A percentile compares a stretch with the other conserved stretches of the same genome.
Conservation (phyloP, 495 filamentous ascomycete species). For the Chaetomidium leptoderma region DNA sequence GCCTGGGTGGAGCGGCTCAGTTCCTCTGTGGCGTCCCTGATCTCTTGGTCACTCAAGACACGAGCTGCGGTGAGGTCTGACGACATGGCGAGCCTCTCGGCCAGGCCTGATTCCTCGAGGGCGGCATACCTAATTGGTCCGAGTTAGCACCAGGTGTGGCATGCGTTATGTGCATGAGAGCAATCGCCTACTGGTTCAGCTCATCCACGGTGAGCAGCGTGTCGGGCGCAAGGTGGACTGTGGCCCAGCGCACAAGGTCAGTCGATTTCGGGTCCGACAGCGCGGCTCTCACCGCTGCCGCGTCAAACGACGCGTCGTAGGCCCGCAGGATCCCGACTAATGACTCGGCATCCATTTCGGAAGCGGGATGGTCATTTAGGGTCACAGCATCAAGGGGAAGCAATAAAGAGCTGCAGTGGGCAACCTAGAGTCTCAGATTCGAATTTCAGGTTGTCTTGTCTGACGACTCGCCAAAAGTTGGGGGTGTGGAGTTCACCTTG, state of each 20-base stretch:
- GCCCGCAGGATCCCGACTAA: conserved; percentile 25
- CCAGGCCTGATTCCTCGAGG: conserved; percentile 36
- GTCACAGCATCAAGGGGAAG: conserved; percentile 11
- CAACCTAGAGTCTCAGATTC: not conserved
- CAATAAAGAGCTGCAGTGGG: not conserved
- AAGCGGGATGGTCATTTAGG: not conserved
- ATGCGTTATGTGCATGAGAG: too few relatives aligned
- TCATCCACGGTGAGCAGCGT: conserved; percentile 45
- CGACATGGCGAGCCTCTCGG: conserved; percentile 32
- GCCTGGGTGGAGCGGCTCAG: conserved; percentile 44
- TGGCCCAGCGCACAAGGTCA: conserved; percentile 38
- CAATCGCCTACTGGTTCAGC: conserved; percentile 41
- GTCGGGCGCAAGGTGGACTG: conserved; percentile 38
- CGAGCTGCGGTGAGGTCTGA: conserved; percentile 34
- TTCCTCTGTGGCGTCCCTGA: conserved; percentile 42
- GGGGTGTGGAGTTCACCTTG: not conserved
- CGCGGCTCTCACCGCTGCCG: conserved; percentile 30
- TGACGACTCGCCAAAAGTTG: not conserved
- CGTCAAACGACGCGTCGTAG: conserved; percentile 31
- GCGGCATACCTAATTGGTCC: conserved; percentile 34
- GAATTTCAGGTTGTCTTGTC: not conserved
- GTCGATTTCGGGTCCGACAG: conserved; percentile 19
- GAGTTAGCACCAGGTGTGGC: conserved; percentile 6
- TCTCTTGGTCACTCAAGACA: conserved; percentile 38
- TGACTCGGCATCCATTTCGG: conserved; percentile 28